Evolutionary conservation across 768 basidiomycete species (phyloP).

Genomic region (Leccinum longicurvipes): DNA sequence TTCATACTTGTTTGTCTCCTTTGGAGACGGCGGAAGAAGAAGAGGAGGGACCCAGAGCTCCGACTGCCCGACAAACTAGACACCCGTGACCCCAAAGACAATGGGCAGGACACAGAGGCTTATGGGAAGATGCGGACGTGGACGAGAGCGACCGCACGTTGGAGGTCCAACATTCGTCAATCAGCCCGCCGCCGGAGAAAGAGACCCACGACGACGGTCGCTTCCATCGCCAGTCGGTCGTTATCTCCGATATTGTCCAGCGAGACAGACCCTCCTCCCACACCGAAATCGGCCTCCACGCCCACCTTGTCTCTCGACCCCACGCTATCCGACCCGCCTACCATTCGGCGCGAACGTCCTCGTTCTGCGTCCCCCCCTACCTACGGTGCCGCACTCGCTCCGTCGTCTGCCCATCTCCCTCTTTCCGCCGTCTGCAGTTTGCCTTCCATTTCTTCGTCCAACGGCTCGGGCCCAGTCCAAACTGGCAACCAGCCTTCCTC

Average conservation of each 20-base stretch:
- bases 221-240: conserved; percentile 9
- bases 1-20: conserved; percentile 62
- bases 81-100: conserved; percentile 26
- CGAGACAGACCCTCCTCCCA: not conserved
- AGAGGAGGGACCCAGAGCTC: conserved; percentile 51
- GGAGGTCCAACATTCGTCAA: conserved; percentile 61
- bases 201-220: not conserved
- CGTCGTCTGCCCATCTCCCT: conserved; percentile 6
- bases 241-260: conserved; percentile 15
- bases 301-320: not conserved
- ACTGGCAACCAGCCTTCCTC: not conserved
- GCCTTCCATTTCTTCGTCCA: conserved; percentile 13
- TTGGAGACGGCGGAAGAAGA: conserved; percentile 47
- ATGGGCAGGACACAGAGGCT: conserved; percentile 42
- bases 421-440: conserved; percentile 3
- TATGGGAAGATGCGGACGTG: conserved; percentile 57
- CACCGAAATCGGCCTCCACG: not conserved
- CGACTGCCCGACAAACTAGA: conserved; percentile 30
- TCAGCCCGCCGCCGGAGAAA: conserved; percentile 56
- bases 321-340: conserved; percentile 1
- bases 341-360: conserved; percentile 9
- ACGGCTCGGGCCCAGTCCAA: conserved; percentile 4
- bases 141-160: conserved; percentile 63
- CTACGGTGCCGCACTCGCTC: conserved; percentile 37
- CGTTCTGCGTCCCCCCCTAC: conserved; percentile 40